Percentiles rank a stretch among this genome's conserved stretches.
phyloP scores from a whole-genome alignment of 2,329 filamentous ascomycete genomes.

The Thyridium curvatum region DNA sequence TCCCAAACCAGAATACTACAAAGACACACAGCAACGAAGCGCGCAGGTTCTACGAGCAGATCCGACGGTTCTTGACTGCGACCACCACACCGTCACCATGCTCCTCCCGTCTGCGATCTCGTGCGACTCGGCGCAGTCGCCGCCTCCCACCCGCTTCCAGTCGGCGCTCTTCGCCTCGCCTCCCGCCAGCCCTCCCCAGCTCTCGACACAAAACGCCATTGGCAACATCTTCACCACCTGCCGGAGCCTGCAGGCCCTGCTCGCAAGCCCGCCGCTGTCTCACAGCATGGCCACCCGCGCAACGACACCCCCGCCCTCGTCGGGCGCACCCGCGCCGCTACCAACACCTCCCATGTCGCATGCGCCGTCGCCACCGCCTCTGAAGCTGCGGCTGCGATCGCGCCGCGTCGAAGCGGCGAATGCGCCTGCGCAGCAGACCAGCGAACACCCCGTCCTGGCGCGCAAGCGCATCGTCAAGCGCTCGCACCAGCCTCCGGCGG shows the following conservation, averaged over 20 bases:
- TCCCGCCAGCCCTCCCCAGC: conserved; percentile 47
- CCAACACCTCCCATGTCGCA: conserved; percentile 51
- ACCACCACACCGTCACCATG: not conserved
- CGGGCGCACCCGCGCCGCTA: conserved; percentile 17
- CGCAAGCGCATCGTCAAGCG: conserved; percentile 49
- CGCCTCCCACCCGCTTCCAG: conserved; percentile 2
- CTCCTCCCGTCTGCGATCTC: conserved; percentile 3
- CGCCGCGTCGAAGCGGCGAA: conserved; percentile 23
- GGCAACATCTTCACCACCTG: conserved; percentile 53
- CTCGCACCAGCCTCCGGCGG: conserved; percentile 23
- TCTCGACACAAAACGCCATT: conserved; percentile 38
- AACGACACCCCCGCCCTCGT: conserved; percentile 31
- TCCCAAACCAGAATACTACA: no score
- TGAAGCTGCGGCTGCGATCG: conserved; percentile 50
- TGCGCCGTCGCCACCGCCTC: conserved; percentile 32
- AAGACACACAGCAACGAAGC: no score
- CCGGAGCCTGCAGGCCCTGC: conserved; percentile 54
- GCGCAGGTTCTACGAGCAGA: no score
- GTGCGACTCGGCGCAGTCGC: conserved; percentile 1
- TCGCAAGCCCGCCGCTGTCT: conserved; percentile 31
- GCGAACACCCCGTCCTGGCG: conserved; percentile 21
- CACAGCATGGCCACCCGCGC: conserved; percentile 18
- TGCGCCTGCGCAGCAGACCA: conserved; percentile 5
- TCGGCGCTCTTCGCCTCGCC: conserved; percentile 46
- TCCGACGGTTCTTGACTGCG: no score